These are phyloP conservation scores for Pythium pectinolyticum DNA, from an alignment of 352 stramenopile genomes.

Conservation along the genomic window DNA sequence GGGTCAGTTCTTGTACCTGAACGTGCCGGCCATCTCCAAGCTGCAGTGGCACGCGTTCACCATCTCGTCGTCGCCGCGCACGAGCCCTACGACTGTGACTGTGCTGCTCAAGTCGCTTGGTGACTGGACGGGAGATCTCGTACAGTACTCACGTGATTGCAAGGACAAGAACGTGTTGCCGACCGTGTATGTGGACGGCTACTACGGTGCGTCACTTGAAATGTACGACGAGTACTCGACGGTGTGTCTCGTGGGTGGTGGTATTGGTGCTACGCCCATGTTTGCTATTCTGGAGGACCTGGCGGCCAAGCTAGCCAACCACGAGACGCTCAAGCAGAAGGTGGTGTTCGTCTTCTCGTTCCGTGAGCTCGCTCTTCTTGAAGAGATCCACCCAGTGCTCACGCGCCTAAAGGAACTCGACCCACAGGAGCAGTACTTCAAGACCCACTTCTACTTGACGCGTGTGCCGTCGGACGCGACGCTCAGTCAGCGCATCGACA, in stretches of 20 bases:
- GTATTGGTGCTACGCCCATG: slow-evolving; percentile 43
- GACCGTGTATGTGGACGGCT: slow-evolving; percentile 46
- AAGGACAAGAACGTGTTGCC: no score
- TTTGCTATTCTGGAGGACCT: slow-evolving; percentile 44
- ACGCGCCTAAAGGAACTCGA: slow-evolving; percentile 30
- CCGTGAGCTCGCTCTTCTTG: slow-evolving; percentile 37
- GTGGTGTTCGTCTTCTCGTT: slow-evolving; percentile 46
- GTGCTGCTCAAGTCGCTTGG: no score
- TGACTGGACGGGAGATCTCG: no score
- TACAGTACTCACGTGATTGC: no score
- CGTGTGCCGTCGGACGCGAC: slow-evolving; percentile 5
- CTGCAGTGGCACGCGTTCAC: no score
- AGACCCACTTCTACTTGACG: slow-evolving; percentile 31
- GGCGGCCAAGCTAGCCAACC: slow-evolving; percentile 18
- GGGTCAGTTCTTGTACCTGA: no score
- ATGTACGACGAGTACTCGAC: slow-evolving; percentile 39
- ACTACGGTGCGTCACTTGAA: slow-evolving; percentile 38
- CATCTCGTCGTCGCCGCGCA: no score
- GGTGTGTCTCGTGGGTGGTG: slow-evolving; percentile 33
- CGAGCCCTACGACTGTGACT: no score
- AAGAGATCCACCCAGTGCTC: slow-evolving; percentile 39
- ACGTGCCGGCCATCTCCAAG: no score
- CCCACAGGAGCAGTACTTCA: slow-evolving; percentile 27
- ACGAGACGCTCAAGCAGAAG: slow-evolving; percentile 12
- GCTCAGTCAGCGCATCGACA: slow-evolving; percentile 21